Evolutionary conservation across 2,329 filamentous ascomycete genomes (phyloP).

Genomic region (Parastagonospora nodorum): DNA sequence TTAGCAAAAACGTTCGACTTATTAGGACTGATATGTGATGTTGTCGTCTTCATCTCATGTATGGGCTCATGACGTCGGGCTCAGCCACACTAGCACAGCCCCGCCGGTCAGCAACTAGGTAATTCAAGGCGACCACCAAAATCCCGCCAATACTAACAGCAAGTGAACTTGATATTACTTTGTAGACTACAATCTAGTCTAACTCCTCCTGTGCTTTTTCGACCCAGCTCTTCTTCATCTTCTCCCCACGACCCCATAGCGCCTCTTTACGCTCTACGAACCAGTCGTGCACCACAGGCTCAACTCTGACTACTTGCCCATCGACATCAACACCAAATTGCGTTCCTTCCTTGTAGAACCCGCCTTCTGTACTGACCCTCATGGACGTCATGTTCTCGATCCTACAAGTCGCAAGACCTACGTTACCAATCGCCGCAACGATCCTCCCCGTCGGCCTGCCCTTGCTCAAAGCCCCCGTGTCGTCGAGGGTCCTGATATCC

Average conservation of each 20-base stretch:
- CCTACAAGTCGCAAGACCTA: slow-evolving; percentile 85
- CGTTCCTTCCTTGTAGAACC: slow-evolving; percentile 63
- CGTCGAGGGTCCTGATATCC: slow-evolving; percentile 60
- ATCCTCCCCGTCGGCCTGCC: slow-evolving; percentile 80
- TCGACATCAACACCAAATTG: slow-evolving; percentile 48
- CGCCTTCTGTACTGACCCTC: slow-evolving; percentile 69
- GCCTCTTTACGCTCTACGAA: slow-evolving; percentile 49
- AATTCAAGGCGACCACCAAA: slow-evolving; percentile 1
- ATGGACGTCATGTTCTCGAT: slow-evolving; percentile 90
- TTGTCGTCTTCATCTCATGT: not conserved
- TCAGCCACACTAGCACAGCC: slow-evolving; percentile 32
- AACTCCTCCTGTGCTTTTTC: slow-evolving; percentile 19
- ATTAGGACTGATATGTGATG: not conserved
- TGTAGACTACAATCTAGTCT: too few relatives aligned
- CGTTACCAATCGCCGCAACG: slow-evolving; percentile 77
- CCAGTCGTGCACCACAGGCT: slow-evolving; percentile 82
- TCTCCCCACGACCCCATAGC: slow-evolving; percentile 25
- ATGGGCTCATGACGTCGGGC: slow-evolving; percentile 11
- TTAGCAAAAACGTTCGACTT: not conserved
- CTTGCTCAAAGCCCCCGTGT: slow-evolving; percentile 48
- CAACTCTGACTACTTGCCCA: slow-evolving; percentile 42
- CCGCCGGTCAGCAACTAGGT: slow-evolving; percentile 10
- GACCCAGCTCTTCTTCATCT: not conserved
- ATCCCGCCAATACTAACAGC: not conserved
- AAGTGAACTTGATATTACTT: too few relatives aligned